These are phyloP conservation scores for Gillenia trifoliata DNA, from an alignment of 306 rosid species.

Conservation along the genomic window DNA sequence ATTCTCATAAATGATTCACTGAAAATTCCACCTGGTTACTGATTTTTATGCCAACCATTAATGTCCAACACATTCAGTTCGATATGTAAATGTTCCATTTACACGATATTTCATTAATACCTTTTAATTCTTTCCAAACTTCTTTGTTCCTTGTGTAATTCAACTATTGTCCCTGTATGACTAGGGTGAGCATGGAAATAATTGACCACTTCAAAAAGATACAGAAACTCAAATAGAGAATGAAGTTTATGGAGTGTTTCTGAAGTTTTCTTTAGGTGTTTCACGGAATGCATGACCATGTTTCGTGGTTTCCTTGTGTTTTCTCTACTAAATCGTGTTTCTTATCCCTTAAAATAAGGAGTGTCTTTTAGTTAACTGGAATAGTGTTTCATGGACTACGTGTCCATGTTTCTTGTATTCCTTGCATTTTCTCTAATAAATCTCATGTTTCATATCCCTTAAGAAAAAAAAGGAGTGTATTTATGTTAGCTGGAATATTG, in stretches of 20 bases:
- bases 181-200: background rate
- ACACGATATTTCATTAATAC: background rate
- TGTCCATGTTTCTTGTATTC: background rate
- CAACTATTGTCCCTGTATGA: background rate
- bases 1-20: background rate
- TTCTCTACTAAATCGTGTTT: background rate
- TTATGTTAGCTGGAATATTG: background rate
- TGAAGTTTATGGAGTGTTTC: no score
- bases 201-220: background rate
- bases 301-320: background rate
- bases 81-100: background rate
- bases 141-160: background rate
- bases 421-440: background rate
- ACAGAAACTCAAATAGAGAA: no score
- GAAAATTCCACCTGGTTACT: background rate
- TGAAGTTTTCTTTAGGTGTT: background rate
- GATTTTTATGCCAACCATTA: background rate
- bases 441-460: background rate
- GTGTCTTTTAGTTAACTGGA: background rate
- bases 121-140: background rate
- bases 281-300: background rate
- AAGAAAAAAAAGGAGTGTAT: background rate
- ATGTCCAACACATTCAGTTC: background rate
- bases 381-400: background rate
- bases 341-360: background rate